Base-by-base conservation (phyloP, 2,329 filamentous ascomycete species). In the Fusarium buxicola region DNA sequence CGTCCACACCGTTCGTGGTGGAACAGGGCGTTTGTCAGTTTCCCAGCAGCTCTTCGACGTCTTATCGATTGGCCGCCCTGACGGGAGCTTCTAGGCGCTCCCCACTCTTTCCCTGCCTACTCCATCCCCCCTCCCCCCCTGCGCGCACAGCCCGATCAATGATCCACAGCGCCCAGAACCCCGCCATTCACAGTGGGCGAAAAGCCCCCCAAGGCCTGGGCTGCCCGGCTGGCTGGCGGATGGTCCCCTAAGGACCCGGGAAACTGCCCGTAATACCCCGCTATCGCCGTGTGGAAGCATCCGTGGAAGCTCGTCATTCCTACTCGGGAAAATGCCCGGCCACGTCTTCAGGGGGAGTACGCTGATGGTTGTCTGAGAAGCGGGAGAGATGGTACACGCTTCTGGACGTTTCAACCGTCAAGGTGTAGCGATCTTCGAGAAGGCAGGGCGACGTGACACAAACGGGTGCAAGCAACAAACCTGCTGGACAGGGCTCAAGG, bases 251-350 rank as follows among this genome's bases (percentile, higher is more conserved):
- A 38, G 35, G 54, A 34, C 47, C 55, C 63, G 61, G 65, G 54
- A 68, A 66, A 53, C 59, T 56, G 56, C 55, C 60, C 58, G 65
- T 54, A 25, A 69, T 67, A 71, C 68, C 69, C 69, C 69, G 65
- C 69, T 70, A 70, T 62, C 65, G 44, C 62, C 54, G 58, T 68
- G 57, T 71, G 54, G 69, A 71, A 71, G 66, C 63, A 60, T 62
- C 41, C 43, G 57, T 71, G 58, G 69, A 71, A 71, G 69, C 68
- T 63, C 68, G 41, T 60, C 58, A 65, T 65, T 56, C 68, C 68
- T 40, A 57, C 66, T 70, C 50, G 32, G 68, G 62, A 57, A 71
- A 64, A 63, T 60, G 51, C 50, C 57, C 63, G 60, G 46, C 48
- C 32, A 16, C 36, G 31, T 55, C 57, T 31, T 56, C 56, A 69